Evolutionary conservation across 345 rosid genomes (phyloP).

Genomic region (Laguncularia racemosa): DNA sequence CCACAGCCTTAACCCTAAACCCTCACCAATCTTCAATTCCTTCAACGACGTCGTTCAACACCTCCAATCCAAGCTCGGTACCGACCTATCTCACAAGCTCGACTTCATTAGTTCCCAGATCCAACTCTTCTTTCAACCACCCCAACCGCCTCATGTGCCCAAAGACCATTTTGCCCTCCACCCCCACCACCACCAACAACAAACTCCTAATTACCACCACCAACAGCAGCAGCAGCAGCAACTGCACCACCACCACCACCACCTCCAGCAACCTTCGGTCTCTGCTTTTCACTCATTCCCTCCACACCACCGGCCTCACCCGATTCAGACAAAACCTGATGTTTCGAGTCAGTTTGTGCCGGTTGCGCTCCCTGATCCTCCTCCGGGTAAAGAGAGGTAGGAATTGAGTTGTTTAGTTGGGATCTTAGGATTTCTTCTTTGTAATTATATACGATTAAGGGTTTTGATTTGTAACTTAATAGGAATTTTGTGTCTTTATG

Average conservation of each 20-base stretch:
- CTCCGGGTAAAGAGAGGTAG: too few relatives aligned
- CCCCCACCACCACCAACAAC: conserved; percentile 7
- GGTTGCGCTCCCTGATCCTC: too few relatives aligned
- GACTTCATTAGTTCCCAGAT: conserved; percentile 32
- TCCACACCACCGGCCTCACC: too few relatives aligned
- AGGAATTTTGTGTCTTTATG: conserved; percentile 2
- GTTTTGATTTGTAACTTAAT: background rate
- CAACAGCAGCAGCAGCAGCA: background rate
- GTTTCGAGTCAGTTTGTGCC: too few relatives aligned
- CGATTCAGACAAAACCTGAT: too few relatives aligned
- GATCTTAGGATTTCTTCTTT: background rate
- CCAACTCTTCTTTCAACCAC: conserved; percentile 17
- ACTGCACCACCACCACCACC: too few relatives aligned
- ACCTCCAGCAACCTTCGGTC: too few relatives aligned
- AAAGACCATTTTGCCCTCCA: conserved; percentile 18
- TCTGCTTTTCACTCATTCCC: too few relatives aligned
- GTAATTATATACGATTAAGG: background rate
- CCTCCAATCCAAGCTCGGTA: conserved; percentile 29
- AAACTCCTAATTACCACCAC: conserved; percentile 16
- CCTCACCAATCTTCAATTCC: conserved; percentile 4
- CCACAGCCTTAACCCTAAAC: background rate
- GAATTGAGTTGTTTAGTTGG: background rate
- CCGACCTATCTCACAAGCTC: conserved; percentile 26
- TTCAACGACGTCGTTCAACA: conserved; percentile 20
- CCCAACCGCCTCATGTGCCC: background rate